Evolutionary conservation across 495 filamentous ascomycete species (phyloP), one percentile per base, ranked within the genome.

Genomic region (Elaphomyces granulatus): DNA sequence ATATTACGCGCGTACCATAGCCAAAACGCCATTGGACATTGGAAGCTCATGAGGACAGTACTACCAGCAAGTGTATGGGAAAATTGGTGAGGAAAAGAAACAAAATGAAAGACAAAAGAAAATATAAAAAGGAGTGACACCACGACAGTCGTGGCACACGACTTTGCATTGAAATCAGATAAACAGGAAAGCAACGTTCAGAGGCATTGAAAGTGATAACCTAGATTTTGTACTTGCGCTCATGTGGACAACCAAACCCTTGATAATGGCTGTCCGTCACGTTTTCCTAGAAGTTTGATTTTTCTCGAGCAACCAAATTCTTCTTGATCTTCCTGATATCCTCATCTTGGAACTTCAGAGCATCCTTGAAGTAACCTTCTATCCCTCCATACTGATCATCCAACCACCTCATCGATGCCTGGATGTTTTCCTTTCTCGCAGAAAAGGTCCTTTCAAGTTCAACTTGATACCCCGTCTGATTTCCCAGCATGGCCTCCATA

Each of bases 11-110:
- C 70, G 54, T 82, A 73, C 67, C 85, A 92, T 55, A 70, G 75
- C 52, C 61, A 66, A 37, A 81, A 77, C 43, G 88, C 88, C 3
- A 44, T 81, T 21, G 78, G 79, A 31, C 90, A 98, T 61, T 98
- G 90, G 90, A 58, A 61, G 15, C 77, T 98, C 28, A 98, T 96
- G 81, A 71, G 90, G 54, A 77, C 61, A 4, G 87, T 94, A 4
- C 38, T 96, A 38, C 87, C 88, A 9, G 68, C 61, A 40, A 54
- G 55, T 15, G 77, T 95, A 3, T 98, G 90, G 90, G 80, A 92
- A 67, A 72, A 74, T 40, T 95, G 86, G 84, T 96, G 60, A 74
- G 32, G 7, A 23, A 1, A 26, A n/a, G n/a, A n/a, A n/a, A n/a
- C n/a, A n/a, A n/a, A n/a, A n/a, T n/a, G n/a, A n/a, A n/a, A n/a